Evolutionary conservation across 768 basidiomycete species (phyloP), one percentile per base, ranked within the genome.

Genomic region (Leucocoprinus leucothites): DNA sequence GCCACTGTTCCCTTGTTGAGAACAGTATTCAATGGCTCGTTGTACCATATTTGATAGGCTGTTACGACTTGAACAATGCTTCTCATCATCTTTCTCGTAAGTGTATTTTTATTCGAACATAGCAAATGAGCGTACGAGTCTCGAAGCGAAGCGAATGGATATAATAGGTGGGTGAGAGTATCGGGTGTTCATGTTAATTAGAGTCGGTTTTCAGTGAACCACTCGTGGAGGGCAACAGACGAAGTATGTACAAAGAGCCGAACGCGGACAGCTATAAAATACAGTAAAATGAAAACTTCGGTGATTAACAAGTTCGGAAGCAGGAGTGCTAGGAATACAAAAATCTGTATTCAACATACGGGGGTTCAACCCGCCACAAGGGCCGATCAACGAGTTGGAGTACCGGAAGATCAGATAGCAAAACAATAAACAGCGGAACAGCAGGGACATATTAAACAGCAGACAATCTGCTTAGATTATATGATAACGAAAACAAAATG

Each of bases 361-460:
- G 28, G 46, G 40, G 25, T 51, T 25, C 35, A 42, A 43, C 36
- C 34, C 14, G 16, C 13, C n/a, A 18, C 18, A 2, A 25, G n/a
- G 13, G n/a, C 14, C 18, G 22, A 48, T 18, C 36, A 31, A 48
- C 13, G 18, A 13, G 9, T n/a, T 18, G 34, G 21, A 1, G 34
- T n/a, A 28, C 22, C n/a, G 18, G 31, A 31, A 7, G 41, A 28
- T 18, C 41, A 31, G 31, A 49, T 18, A 57, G 34, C 22, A 51
- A 50, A 43, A 43, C 14, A 44, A 41, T 11, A 14, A 49, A 45
- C 9, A 34, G 47, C 11, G 11, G 6, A 25, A 52, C 13, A 52
- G 52, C 52, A 46, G 26, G 25, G 48, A 34, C 48, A 56, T 22
- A 56, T 49, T 48, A 56, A 28, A 22, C 53, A 34, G 48, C 48